Evolutionary conservation across 345 rosid species (phyloP).

Genomic region (Aurinia saxatilis): DNA sequence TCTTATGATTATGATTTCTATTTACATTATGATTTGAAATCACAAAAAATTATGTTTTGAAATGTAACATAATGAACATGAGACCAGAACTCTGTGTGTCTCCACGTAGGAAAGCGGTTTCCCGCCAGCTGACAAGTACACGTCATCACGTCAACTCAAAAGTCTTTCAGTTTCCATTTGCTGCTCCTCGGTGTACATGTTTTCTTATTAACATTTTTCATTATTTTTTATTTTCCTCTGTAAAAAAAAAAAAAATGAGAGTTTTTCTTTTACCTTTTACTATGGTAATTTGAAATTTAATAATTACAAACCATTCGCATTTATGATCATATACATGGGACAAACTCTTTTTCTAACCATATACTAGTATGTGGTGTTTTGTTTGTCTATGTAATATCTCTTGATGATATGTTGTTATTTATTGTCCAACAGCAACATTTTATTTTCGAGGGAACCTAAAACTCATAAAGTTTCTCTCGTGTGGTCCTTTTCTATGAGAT

Average conservation of each 20-base stretch:
- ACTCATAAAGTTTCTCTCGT: background rate
- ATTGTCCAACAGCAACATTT: background rate
- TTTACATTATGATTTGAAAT: background rate
- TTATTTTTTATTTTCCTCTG: background rate
- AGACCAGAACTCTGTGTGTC: slow-evolving; percentile 25
- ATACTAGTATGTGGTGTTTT: background rate
- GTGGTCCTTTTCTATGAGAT: background rate
- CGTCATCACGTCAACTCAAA: slow-evolving; percentile 29
- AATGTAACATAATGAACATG: background rate
- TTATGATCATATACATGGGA: background rate
- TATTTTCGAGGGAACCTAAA: background rate
- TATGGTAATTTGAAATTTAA: background rate
- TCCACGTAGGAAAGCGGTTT: slow-evolving; percentile 37
- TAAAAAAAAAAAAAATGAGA: background rate
- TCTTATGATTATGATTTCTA: background rate
- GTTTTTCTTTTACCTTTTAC: background rate
- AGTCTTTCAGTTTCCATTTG: slow-evolving; percentile 26
- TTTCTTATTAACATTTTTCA: background rate
- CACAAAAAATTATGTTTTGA: no score
- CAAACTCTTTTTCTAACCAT: background rate
- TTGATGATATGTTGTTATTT: background rate
- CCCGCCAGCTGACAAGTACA: slow-evolving; percentile 35
- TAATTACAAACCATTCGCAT: slow-evolving; percentile 9
- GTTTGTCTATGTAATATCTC: background rate
- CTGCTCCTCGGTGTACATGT: slow-evolving; percentile 1